Percentiles rank a stretch among this genome's conserved stretches.
phyloP scores from a whole-genome alignment of 1,284 basidiomycete genomes.

The Ustilago nuda region DNA sequence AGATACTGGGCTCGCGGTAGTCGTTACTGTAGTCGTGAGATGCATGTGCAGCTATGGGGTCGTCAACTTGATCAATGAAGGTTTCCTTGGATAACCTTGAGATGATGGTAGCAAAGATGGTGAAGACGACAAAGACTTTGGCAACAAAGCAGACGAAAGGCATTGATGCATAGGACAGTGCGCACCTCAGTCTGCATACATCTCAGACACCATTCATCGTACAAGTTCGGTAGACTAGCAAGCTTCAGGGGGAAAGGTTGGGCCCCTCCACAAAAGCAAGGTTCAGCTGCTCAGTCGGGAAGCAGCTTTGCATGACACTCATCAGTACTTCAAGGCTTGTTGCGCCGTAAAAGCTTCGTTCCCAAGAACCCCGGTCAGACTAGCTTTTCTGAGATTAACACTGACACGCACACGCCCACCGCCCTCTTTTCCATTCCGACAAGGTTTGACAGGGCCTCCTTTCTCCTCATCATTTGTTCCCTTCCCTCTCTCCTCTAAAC shows the following conservation, averaged over 20 bases:
- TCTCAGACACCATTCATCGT: neutral
- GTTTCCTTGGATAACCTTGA: neutral
- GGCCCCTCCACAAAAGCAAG: conserved; percentile 1
- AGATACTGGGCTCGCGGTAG: neutral
- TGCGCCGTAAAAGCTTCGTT: neutral
- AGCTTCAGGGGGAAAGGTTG: conserved; percentile 1
- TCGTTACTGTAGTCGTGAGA: neutral
- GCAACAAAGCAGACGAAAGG: neutral
- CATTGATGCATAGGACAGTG: neutral
- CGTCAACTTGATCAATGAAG: neutral
- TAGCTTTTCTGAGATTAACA: conserved; percentile 4
- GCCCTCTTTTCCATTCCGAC: conserved; percentile 6
- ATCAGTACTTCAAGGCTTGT: neutral
- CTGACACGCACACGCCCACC: neutral
- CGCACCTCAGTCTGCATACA: neutral
- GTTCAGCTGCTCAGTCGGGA: neutral
- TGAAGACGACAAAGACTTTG: neutral
- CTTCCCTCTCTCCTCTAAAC: neutral
- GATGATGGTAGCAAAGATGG: conserved; percentile 10
- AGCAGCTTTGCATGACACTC: neutral
- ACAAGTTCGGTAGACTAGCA: neutral
- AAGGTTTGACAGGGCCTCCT: conserved; percentile 1
- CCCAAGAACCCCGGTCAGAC: neutral
- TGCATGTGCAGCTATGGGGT: neutral
- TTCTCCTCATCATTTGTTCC: neutral